Conservation (phyloP, 495 filamentous ascomycete species). For the Chaetomium cochliodes region DNA sequence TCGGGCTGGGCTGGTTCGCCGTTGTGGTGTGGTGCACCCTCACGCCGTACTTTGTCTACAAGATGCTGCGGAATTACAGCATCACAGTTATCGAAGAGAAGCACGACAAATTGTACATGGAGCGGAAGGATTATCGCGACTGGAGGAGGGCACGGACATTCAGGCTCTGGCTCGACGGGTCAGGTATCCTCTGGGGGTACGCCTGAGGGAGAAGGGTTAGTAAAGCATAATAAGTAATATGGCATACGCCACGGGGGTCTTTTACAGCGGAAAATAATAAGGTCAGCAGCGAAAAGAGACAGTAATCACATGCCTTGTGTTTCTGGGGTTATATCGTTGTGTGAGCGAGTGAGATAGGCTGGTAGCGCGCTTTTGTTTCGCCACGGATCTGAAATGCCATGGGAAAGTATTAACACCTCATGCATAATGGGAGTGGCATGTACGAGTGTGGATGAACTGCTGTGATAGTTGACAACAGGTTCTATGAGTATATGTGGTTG, state of each 20-base stretch:
- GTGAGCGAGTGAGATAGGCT: no score
- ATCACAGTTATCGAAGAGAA: conserved; percentile 62
- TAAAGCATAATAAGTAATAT: background rate
- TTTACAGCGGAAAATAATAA: background rate
- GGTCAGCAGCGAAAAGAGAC: background rate
- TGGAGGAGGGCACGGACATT: conserved; percentile 51
- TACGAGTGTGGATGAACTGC: no score
- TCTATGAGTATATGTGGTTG: no score
- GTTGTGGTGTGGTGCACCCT: conserved; percentile 50
- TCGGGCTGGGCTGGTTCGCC: conserved; percentile 49
- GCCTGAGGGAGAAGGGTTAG: background rate
- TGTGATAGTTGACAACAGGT: no score
- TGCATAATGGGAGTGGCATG: no score
- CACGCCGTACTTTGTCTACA: conserved; percentile 56
- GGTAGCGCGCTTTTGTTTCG: no score
- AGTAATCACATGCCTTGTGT: background rate
- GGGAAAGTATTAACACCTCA: no score
- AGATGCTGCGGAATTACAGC: conserved; percentile 49
- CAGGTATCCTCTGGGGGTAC: background rate
- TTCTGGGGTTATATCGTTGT: no score
- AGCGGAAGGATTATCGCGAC: conserved; percentile 56
- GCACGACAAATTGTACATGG: conserved; percentile 41
- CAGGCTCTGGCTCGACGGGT: conserved; percentile 6
- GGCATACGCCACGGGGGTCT: background rate
- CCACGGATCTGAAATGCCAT: no score